A percentile compares a stretch with the other conserved stretches of the same genome.
phyloP scores from a whole-genome alignment of 139 green algal genomes.

The Chara braunii region DNA sequence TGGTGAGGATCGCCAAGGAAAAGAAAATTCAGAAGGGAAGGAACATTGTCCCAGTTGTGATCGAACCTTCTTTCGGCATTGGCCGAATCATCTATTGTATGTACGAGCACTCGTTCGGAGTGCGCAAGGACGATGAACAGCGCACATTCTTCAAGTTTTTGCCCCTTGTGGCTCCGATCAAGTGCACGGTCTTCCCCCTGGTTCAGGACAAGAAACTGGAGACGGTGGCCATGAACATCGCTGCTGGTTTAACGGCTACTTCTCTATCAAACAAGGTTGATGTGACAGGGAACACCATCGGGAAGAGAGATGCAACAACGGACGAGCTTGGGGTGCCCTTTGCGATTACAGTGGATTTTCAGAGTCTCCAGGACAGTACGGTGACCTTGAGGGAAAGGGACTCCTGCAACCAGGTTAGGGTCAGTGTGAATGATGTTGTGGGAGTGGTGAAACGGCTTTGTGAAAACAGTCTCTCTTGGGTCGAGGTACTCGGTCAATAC shows the following conservation, averaged over 20 bases:
- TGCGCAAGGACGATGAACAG: slow-evolving; percentile 58
- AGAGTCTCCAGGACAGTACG: slow-evolving; percentile 64
- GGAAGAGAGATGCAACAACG: slow-evolving; percentile 84
- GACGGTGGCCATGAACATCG: slow-evolving; percentile 49
- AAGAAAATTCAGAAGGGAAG: slow-evolving; percentile 51
- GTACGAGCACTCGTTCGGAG: slow-evolving; percentile 94
- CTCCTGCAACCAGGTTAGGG: slow-evolving; percentile 3
- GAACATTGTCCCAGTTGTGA: slow-evolving; percentile 83
- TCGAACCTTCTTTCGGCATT: slow-evolving; percentile 98
- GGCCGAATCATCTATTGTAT: slow-evolving; percentile 97
- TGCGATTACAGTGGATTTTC: slow-evolving; percentile 87
- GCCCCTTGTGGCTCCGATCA: slow-evolving; percentile 85
- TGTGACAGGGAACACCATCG: slow-evolving; percentile 79
- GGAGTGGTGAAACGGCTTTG: too few relatives aligned
- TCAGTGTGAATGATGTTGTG: neutral
- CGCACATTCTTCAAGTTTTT: slow-evolving; percentile 74
- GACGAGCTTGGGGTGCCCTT: slow-evolving; percentile 93
- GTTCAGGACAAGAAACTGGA: slow-evolving; percentile 64
- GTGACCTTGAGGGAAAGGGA: slow-evolving; percentile 93
- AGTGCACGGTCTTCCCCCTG: slow-evolving; percentile 90
- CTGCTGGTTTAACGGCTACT: slow-evolving; percentile 46
- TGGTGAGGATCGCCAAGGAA: slow-evolving; percentile 47
- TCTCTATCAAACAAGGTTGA: slow-evolving; percentile 83
- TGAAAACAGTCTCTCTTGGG: too few relatives aligned
- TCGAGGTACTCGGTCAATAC: too few relatives aligned